Conservation (phyloP, 2,329 filamentous ascomycete species). For the Whalleya microplaca region DNA sequence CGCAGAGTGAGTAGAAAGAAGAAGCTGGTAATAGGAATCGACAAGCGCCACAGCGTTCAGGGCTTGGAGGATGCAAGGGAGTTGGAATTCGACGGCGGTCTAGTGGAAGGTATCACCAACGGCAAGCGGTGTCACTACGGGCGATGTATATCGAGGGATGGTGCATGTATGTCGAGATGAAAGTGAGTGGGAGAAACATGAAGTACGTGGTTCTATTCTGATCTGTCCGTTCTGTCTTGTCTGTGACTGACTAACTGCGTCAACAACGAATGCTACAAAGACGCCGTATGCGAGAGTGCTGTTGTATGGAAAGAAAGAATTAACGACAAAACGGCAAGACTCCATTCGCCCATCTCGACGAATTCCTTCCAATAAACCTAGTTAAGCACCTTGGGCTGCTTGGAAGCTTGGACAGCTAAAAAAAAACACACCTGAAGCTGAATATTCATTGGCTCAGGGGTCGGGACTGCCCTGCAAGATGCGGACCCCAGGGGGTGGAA, state of each 20-base stretch:
- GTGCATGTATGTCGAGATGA: neutral
- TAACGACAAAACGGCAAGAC: conserved; percentile 17
- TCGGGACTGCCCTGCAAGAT: conserved; percentile 10
- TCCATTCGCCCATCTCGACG: conserved; percentile 25
- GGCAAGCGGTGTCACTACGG: conserved; percentile 19
- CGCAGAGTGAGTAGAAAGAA: conserved; percentile 4
- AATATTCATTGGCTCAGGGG: conserved; percentile 20
- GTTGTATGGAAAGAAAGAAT: conserved; percentile 17
- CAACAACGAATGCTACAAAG: conserved; percentile 12
- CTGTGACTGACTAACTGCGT: conserved; percentile 2
- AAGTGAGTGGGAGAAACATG: conserved; percentile 5
- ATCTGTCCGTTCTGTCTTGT: no score
- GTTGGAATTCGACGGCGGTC: conserved; percentile 10
- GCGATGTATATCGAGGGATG: neutral
- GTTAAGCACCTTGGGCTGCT: neutral
- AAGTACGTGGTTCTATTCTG: conserved; percentile 4
- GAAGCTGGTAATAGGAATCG: neutral
- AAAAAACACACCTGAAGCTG: conserved; percentile 21
- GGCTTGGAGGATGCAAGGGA: conserved; percentile 3
- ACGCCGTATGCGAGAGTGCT: conserved; percentile 6
- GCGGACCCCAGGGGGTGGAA: conserved; percentile 20
- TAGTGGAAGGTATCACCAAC: conserved; percentile 21
- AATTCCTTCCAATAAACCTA: conserved; percentile 22
- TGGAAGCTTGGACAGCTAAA: conserved; percentile 22
- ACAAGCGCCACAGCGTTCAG: neutral